Conservation (phyloP, 805 yeast genomes). For the Starmerella vaccinii region DNA sequence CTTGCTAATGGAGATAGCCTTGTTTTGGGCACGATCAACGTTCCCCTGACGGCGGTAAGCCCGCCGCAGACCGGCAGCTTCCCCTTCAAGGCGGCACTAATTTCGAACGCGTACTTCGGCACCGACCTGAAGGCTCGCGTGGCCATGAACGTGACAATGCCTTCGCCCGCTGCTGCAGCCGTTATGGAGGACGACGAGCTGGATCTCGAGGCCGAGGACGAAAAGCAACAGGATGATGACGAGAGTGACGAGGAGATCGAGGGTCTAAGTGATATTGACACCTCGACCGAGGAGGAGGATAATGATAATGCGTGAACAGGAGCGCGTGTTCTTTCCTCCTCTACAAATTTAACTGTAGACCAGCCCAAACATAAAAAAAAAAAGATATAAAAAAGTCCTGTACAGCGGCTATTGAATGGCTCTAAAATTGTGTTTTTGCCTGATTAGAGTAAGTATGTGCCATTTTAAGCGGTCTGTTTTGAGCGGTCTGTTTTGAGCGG, state of each 20-base stretch:
- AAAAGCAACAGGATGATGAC: conserved; percentile 32
- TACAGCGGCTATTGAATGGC: too few relatives aligned
- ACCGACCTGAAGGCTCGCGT: conserved; percentile 65
- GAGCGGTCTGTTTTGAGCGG: too few relatives aligned
- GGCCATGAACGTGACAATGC: conserved; percentile 47
- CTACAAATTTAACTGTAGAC: too few relatives aligned
- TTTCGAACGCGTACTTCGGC: conserved; percentile 72
- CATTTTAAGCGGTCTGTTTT: too few relatives aligned
- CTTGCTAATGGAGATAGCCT: conserved; percentile 34
- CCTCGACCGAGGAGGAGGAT: conserved; percentile 53
- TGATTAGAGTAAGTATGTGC: too few relatives aligned
- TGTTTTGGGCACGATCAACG: conserved; percentile 60
- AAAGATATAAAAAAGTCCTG: too few relatives aligned
- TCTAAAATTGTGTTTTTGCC: too few relatives aligned
- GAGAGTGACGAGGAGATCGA: conserved; percentile 35
- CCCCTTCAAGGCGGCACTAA: conserved; percentile 60
- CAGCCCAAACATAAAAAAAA: too few relatives aligned
- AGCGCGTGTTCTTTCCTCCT: too few relatives aligned
- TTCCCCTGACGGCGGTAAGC: conserved; percentile 63
- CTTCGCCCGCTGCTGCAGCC: conserved; percentile 26
- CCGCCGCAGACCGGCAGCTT: conserved; percentile 60
- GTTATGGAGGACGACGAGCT: conserved; percentile 35
- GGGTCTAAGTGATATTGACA: conserved; percentile 45
- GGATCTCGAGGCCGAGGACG: conserved; percentile 31
- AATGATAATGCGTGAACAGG: neutral